phyloP scores from a whole-genome alignment of 129 eudicot genomes.

The Chrysanthemum seticuspe region DNA sequence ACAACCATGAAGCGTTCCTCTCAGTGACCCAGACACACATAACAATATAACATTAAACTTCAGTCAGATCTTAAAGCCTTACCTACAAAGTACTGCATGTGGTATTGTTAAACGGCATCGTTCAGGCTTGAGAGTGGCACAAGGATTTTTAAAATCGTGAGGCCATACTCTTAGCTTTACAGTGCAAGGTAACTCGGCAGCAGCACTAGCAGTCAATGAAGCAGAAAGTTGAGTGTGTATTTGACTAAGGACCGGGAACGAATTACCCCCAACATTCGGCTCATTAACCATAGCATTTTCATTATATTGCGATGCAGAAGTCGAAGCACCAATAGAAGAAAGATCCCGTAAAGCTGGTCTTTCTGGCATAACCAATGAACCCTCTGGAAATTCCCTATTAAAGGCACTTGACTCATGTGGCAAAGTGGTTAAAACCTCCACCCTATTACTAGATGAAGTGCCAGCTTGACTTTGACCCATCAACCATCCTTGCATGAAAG shows the following conservation, averaged over 20 bases:
- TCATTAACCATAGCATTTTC: conserved; percentile 17
- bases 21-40: not conserved
- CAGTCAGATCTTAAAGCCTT: conserved; percentile 15
- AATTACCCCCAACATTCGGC: conserved; percentile 36
- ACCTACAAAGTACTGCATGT: conserved; percentile 96
- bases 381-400: conserved; percentile 21
- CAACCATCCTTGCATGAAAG: conserved; percentile 91
- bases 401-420: conserved; percentile 18
- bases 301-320: conserved; percentile 20
- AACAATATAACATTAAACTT: not conserved
- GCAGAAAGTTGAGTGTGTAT: conserved; percentile 81
- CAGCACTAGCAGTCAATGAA: conserved; percentile 74
- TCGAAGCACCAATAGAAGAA: conserved; percentile 43
- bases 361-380: conserved; percentile 32
- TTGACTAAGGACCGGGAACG: conserved; percentile 57
- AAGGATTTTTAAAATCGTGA: conserved; percentile 73
- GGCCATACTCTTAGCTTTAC: conserved; percentile 96
- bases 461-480: conserved; percentile 94
- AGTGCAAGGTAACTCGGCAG: conserved; percentile 95
- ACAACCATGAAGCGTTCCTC: not conserved
- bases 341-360: conserved; percentile 45
- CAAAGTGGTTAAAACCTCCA: conserved; percentile 26
- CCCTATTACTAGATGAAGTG: conserved; percentile 21
- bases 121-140: conserved; percentile 64
- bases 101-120: conserved; percentile 78